phyloP scores from a whole-genome alignment of 1,284 basidiomycete genomes.

The Naganishia sp. region DNA sequence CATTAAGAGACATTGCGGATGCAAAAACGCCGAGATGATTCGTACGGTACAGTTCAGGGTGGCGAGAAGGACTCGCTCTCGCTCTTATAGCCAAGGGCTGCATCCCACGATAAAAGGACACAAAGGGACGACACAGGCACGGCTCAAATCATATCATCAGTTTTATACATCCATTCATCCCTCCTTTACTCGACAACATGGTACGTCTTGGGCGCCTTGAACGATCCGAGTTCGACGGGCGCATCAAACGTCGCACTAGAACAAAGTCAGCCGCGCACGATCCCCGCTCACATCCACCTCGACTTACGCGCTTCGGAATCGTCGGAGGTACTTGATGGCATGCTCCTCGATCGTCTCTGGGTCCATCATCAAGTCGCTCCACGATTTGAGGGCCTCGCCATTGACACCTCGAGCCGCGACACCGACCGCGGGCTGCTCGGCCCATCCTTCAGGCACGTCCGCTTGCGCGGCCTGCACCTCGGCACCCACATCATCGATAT shows the following conservation, averaged over 20 bases:
- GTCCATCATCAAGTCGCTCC: conserved; percentile 59
- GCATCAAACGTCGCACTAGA: conserved; percentile 52
- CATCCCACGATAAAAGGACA: background rate
- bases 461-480: conserved; percentile 31
- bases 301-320: conserved; percentile 74
- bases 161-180: conserved; percentile 1
- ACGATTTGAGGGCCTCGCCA: conserved; percentile 56
- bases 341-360: conserved; percentile 87
- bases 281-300: background rate
- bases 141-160: background rate
- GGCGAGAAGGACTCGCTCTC: too few relatives aligned
- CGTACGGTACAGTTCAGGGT: too few relatives aligned
- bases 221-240: conserved; percentile 53
- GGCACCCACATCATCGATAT: conserved; percentile 71
- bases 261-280: too few relatives aligned
- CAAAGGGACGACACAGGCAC: background rate
- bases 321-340: conserved; percentile 86
- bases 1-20: too few relatives aligned
- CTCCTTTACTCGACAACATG: conserved; percentile 53
- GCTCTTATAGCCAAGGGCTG: too few relatives aligned
- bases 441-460: conserved; percentile 50
- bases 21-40: too few relatives aligned
- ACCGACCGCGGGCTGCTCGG: conserved; percentile 46
- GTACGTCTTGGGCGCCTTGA: conserved; percentile 54
- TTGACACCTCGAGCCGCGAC: conserved; percentile 57